Evolutionary conservation across 176 grass and related monocot species (phyloP).

Genomic region (Bonia amplexicaulis): DNA sequence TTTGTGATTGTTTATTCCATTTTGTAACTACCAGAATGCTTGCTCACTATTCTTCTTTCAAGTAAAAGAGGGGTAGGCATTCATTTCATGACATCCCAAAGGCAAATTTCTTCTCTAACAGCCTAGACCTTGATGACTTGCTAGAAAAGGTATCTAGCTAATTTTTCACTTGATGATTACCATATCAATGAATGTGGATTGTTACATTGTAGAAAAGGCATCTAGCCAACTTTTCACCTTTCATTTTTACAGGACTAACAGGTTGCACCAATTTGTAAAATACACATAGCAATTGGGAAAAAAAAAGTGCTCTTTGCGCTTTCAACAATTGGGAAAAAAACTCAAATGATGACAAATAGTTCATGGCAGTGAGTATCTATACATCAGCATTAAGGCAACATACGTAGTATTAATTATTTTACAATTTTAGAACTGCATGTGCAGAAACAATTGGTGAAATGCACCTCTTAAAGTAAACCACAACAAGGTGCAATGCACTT

Average conservation of each 20-base stretch:
- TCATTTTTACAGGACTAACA: constrained; percentile 5
- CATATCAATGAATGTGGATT: background rate
- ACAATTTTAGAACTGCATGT: background rate
- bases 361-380: background rate
- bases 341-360: background rate
- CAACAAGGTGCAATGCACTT: too few species aligned
- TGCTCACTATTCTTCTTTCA: background rate
- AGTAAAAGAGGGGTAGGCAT: background rate
- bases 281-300: background rate
- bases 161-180: background rate
- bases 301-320: background rate
- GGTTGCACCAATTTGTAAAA: background rate
- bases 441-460: background rate
- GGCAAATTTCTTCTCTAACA: background rate
- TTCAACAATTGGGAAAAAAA: background rate
- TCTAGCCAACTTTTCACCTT: background rate
- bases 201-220: background rate
- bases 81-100: background rate
- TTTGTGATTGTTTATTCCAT: background rate
- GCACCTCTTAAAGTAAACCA: too few species aligned
- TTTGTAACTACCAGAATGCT: background rate
- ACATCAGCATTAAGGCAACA: background rate
- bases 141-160: background rate
- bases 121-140: background rate
- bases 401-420: background rate